A percentile compares a stretch with the other conserved stretches of the same genome.
These are phyloP conservation scores for Chloropicon primus DNA, from an alignment of 139 green algal genomes.

Conservation along the genomic window DNA sequence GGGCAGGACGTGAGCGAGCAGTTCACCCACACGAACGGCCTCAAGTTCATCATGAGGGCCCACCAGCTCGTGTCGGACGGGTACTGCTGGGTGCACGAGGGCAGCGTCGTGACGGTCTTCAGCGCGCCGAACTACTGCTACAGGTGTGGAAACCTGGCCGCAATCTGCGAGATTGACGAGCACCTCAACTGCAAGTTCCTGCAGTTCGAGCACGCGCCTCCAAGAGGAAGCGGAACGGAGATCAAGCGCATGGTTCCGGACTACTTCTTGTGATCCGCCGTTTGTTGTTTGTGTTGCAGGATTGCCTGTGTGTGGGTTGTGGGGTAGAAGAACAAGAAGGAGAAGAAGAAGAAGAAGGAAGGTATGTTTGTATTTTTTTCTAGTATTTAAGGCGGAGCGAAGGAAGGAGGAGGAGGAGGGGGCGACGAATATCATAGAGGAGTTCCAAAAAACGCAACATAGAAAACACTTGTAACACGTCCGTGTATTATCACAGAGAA, in stretches of 20 bases:
- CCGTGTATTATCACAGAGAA: no score
- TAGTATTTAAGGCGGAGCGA: no score
- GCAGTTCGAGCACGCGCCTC: conserved; percentile 74
- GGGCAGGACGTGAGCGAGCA: conserved; percentile 95
- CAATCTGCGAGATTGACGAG: conserved; percentile 98
- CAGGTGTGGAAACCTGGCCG: conserved; percentile 74
- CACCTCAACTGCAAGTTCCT: conserved; percentile 75
- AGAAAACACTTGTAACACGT: no score
- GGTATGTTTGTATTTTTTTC: no score
- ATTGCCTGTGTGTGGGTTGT: no score
- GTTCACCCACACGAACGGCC: conserved; percentile 94
- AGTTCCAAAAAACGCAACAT: no score
- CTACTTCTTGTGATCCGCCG: background rate
- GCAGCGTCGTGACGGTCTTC: conserved; percentile 97
- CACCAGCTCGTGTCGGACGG: conserved; percentile 99
- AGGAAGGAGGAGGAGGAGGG: no score
- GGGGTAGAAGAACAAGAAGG: no score
- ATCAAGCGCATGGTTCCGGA: background rate
- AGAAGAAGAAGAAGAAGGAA: no score
- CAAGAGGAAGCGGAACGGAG: background rate
- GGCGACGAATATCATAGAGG: no score
- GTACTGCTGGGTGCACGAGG: conserved; percentile 84
- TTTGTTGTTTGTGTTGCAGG: no score
- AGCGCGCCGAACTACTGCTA: conserved; percentile 96
- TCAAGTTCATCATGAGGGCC: conserved; percentile 87